phyloP scores from a whole-genome alignment of 305 asterid species.

The Solanum aculeatissimum region DNA sequence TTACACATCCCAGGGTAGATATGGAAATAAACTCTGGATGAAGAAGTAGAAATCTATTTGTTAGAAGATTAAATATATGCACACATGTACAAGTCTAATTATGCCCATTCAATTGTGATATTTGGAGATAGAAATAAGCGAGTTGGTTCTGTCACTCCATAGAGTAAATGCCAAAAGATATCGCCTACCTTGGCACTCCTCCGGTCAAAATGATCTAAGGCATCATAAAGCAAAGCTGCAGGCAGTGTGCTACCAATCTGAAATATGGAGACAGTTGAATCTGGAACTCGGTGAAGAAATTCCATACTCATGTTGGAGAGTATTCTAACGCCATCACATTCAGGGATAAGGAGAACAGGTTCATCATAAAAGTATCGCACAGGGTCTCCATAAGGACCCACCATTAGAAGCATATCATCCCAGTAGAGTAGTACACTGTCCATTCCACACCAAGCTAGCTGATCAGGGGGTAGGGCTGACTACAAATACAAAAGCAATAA shows the following conservation, averaged over 20 bases:
- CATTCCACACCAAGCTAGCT: slow-evolving; percentile 96
- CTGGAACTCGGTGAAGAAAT: slow-evolving; percentile 92
- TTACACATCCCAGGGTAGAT: background rate
- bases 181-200: slow-evolving; percentile 81
- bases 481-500: slow-evolving; percentile 18
- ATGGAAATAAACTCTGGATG: background rate
- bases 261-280: slow-evolving; percentile 87
- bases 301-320: slow-evolving; percentile 80
- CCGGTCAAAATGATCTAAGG: slow-evolving; percentile 91
- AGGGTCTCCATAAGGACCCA: slow-evolving; percentile 88
- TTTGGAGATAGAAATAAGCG: background rate
- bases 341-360: slow-evolving; percentile 78
- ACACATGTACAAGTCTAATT: background rate
- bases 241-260: slow-evolving; percentile 94
- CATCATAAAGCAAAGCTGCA: slow-evolving; percentile 89
- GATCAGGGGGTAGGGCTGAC: slow-evolving; percentile 94
- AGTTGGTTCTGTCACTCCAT: background rate
- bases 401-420: slow-evolving; percentile 97
- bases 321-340: slow-evolving; percentile 88
- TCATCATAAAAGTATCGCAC: slow-evolving; percentile 88
- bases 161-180: background rate
- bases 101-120: background rate
- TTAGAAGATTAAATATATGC: background rate
- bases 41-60: background rate
- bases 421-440: slow-evolving; percentile 85